A percentile compares a stretch with the other conserved stretches of the same genome.
phyloP scores from a whole-genome alignment of 1,284 basidiomycete species.

The Tranzscheliella williamsii region DNA sequence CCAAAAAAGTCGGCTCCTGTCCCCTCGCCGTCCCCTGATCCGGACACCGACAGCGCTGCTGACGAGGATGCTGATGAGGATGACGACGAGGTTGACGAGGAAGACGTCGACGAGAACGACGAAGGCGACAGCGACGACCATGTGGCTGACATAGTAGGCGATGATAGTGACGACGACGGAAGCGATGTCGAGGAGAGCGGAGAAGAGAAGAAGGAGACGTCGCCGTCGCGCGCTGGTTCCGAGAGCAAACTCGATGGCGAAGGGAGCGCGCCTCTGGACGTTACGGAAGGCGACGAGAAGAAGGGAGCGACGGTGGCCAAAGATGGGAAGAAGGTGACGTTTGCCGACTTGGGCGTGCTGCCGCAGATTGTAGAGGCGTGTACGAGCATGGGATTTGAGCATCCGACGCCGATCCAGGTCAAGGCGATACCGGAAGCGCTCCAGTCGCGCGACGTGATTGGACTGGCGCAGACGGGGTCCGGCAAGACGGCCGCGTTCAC shows the following conservation, averaged over 20 bases:
- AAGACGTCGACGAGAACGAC: background rate
- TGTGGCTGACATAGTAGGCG: slow-evolving; percentile 1
- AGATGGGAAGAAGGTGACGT: slow-evolving; percentile 59
- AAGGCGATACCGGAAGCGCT: slow-evolving; percentile 88
- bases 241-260: background rate
- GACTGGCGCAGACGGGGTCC: slow-evolving; percentile 93
- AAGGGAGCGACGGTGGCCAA: slow-evolving; percentile 14
- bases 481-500: slow-evolving; percentile 99
- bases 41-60: too few relatives aligned
- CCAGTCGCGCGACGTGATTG: slow-evolving; percentile 91
- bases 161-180: slow-evolving; percentile 5
- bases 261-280: slow-evolving; percentile 1
- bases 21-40: too few relatives aligned
- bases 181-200: slow-evolving; percentile 3
- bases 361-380: slow-evolving; percentile 86
- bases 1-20: too few relatives aligned
- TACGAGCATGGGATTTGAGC: slow-evolving; percentile 77
- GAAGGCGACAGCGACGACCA: background rate
- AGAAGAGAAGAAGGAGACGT: slow-evolving; percentile 1
- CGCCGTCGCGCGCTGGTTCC: too few relatives aligned
- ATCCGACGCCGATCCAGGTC: slow-evolving; percentile 88
- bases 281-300: slow-evolving; percentile 4
- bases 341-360: slow-evolving; percentile 77
- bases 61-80: too few relatives aligned
- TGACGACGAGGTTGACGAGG: slow-evolving; percentile 1